Percentiles rank a stretch among this genome's conserved stretches.
Conservation (phyloP, 139 green algal genomes). For the Trebouxia sp. region DNA sequence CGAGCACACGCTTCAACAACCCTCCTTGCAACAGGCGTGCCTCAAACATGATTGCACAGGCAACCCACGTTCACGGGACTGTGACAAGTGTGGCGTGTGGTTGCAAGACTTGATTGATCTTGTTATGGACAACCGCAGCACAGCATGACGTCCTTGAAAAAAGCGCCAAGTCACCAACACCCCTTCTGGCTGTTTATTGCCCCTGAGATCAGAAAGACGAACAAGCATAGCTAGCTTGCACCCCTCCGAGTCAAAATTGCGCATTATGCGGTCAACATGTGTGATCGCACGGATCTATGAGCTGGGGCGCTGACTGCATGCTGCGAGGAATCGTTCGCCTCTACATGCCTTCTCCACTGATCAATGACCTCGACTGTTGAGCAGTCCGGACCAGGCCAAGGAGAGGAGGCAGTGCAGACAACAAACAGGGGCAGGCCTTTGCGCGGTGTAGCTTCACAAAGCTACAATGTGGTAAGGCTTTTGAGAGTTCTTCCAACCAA, state of each 20-base stretch:
- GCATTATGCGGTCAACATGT: not conserved
- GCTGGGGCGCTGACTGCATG: not conserved
- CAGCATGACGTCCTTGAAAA: slow-evolving; percentile 12
- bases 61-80: no score
- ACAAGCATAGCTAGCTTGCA: not conserved
- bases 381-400: not conserved
- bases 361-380: not conserved
- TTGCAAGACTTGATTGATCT: no score
- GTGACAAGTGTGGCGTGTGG: no score
- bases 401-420: not conserved
- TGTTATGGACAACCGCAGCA: not conserved
- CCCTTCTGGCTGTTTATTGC: not conserved
- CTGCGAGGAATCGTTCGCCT: not conserved
- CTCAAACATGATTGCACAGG: slow-evolving; percentile 72
- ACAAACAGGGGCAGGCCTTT: not conserved
- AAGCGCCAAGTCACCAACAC: not conserved
- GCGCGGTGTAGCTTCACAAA: not conserved
- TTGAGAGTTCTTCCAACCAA: no score
- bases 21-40: slow-evolving; percentile 65
- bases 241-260: not conserved
- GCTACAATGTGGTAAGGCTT: slow-evolving; percentile 20
- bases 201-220: no score
- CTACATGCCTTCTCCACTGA: not conserved
- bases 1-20: slow-evolving; percentile 77
- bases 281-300: not conserved